These are phyloP conservation scores for Skeletonema menzelii DNA, from an alignment of 108 stramenopile species.

Conservation along the genomic window DNA sequence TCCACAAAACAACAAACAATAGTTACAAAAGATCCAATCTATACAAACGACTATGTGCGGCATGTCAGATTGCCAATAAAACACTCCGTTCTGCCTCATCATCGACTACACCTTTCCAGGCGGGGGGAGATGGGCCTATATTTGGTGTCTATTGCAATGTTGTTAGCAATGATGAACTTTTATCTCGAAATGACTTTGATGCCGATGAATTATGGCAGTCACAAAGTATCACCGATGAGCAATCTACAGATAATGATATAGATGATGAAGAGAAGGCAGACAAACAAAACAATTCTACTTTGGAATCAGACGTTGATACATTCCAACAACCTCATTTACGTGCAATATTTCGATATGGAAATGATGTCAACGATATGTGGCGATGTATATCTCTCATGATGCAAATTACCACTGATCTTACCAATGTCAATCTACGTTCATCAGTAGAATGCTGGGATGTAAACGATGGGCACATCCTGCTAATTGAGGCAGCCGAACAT, in stretches of 20 bases:
- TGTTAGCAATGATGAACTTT: constrained; percentile 6
- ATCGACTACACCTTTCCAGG: constrained; percentile 44
- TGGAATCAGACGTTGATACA: background rate
- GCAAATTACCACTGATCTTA: constrained; percentile 36
- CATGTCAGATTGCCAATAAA: constrained; percentile 17
- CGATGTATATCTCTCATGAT: constrained; percentile 45
- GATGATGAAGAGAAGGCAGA: background rate
- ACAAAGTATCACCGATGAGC: background rate
- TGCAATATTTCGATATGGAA: constrained; percentile 62
- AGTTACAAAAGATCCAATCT: constrained; percentile 13
- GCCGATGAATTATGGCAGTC: constrained; percentile 36
- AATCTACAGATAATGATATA: background rate
- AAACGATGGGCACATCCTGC: constrained; percentile 71
- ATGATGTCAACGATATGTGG: constrained; percentile 66
- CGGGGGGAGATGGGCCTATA: constrained; percentile 74
- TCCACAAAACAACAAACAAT: background rate
- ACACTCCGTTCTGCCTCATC: constrained; percentile 21
- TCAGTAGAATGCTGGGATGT: constrained; percentile 71
- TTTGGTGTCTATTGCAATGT: constrained; percentile 64
- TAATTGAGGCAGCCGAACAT: constrained; percentile 71
- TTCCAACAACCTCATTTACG: constrained; percentile 61
- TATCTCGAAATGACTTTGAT: constrained; percentile 10
- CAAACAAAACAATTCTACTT: background rate
- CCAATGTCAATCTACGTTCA: constrained; percentile 15
- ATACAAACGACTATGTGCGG: constrained; percentile 19